Base-by-base conservation (phyloP, 1,284 basidiomycete genomes). In the Malassezia sympodialis region DNA sequence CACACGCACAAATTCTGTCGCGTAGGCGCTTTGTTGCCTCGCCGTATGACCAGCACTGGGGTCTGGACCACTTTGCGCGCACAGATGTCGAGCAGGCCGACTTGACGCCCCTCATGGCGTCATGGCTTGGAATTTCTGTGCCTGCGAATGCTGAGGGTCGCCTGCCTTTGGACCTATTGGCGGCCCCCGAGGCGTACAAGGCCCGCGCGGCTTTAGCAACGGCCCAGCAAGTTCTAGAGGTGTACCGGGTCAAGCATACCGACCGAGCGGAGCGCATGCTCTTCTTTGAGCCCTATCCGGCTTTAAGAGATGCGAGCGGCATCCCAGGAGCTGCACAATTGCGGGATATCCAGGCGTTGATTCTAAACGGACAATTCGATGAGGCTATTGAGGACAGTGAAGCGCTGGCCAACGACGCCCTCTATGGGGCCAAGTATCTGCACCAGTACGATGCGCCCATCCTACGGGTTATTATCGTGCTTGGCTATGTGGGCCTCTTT, bases 371-470 rank as follows among this genome's bases (percentile, higher is more conserved):
- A 15, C 62, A 78, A 3, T 85, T 81, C 77, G 62, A 71, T n/a
- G 70, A 78, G 11, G 82, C 82, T 0, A 80, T 84, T 14, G 61
- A 67, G 17, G 69, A 76, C 26, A 81, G 84, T 6, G 73, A 78
- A 1, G 73, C 79, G 21, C 77, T 89, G 12, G 84, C 87, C 50
- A 66, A 78, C 28, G 66, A 77, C 14, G 79, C 81, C 3, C 76
- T 90, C 3, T 76, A 79, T 44, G 88, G 88, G 0, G 76, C 89
- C 19, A 81, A 82, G 41, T 91, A 91, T 71, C 79, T 91, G 5
- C 86, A 90, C 73, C 89, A 86, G 26, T 84, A 90, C 69, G 87
- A 91, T 67, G 83, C 86, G 39, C 78, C 82, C 27, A 75, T 89
- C 40, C 82, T 91, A 24, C 81, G 83, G 23, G 76, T 72, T 1